Evolutionary conservation across 768 basidiomycete genomes (phyloP).

Genomic region (Auricularia sp.): DNA sequence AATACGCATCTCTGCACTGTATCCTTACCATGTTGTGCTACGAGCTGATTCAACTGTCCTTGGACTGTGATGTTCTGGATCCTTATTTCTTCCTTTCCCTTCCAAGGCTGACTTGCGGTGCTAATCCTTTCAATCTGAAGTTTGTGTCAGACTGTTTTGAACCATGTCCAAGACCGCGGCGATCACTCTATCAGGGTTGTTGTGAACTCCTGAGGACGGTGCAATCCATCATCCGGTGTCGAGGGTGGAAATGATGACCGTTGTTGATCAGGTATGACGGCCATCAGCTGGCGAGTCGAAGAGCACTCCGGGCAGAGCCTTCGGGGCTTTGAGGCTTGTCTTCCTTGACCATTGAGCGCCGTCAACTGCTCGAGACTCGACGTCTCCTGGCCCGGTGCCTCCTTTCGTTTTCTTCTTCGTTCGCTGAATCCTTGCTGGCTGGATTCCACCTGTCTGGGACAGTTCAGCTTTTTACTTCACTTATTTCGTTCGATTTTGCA

Average conservation of each 20-base stretch:
- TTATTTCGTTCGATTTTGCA: background rate
- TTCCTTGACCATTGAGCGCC: background rate
- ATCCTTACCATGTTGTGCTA: background rate
- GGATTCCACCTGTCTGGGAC: background rate
- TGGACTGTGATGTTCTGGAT: background rate
- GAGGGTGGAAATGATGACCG: background rate
- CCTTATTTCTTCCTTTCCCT: background rate
- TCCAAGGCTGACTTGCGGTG: too few relatives aligned
- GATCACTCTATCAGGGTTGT: too few relatives aligned
- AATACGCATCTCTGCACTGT: background rate
- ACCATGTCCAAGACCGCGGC: too few relatives aligned
- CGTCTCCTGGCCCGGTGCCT: background rate
- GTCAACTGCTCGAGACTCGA: background rate
- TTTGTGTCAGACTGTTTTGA: too few relatives aligned
- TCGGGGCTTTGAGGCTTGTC: background rate
- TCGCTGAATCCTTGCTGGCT: background rate
- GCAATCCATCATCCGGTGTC: background rate
- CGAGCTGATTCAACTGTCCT: background rate
- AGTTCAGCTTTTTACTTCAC: background rate
- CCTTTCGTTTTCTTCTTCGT: background rate
- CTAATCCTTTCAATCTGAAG: too few relatives aligned
- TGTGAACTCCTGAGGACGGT: background rate
- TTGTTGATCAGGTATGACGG: background rate
- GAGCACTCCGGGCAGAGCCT: background rate
- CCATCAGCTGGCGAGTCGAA: background rate